Base-by-base conservation (phyloP, 306 rosid genomes). In the Fragaria vesca region DNA sequence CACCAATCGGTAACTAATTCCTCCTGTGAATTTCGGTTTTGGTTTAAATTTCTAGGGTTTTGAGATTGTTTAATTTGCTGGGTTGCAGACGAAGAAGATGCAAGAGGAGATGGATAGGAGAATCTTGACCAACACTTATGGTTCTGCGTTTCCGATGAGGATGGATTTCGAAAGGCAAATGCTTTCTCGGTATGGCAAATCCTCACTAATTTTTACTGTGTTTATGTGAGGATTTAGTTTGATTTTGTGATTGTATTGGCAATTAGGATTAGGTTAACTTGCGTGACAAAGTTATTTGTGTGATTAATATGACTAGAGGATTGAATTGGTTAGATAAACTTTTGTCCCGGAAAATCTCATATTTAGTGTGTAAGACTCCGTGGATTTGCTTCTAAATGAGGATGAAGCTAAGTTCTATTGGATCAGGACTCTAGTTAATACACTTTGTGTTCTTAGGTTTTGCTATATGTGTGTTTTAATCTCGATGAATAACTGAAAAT, bases 81-180 rank as follows among this genome's bases (percentile, higher is more conserved):
- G 80, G 58, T 76, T 76, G 79, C 15, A 90, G 97, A 74, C 84
- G 26, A 79, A 66, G 73, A 80, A 20, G 74, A 76, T 71, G 13
- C 78, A 83, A 46, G 93, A 84, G 78, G 75, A 67, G 81, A 86
- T 92, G 88, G 90, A 89, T 75, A 86, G 85, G 86, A 88, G 88
- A 81, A 34, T 90, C 72, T 77, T 83, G 77, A 73, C 83, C 6
- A 86, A 91, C 72, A 84, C 90, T 48, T 90, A 92, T 73, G 96
- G 98, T 72, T 80, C 86, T 85, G 91, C 94, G 32, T 90, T 94
- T 78, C 91, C 95, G 15, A 32, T 90, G 93, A 94, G 86, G 89
- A 88, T 79, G 91, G 89, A 94, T 79, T 89, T 92, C 73, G 97
- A 92, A 68, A 84, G 77, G 86, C 90, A 94, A 84, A 90, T 94